A percentile compares a stretch with the other conserved stretches of the same genome.
phyloP scores from a whole-genome alignment of 768 basidiomycete genomes.

The Pleurotus pulmonarius region DNA sequence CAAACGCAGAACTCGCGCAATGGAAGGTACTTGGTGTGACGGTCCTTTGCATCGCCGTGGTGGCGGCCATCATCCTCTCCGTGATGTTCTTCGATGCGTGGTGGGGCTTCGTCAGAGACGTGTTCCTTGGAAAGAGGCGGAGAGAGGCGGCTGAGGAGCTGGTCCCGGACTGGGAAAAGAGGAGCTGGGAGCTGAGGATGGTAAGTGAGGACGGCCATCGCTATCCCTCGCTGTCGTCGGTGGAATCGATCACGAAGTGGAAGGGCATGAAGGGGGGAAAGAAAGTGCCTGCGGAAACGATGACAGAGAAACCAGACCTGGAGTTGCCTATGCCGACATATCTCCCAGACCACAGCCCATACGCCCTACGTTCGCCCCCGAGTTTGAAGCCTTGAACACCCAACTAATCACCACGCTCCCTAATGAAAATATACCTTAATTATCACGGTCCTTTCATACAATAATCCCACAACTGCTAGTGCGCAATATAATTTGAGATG shows the following conservation, averaged over 20 bases:
- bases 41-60: conserved; percentile 56
- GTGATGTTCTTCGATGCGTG: conserved; percentile 71
- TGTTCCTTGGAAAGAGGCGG: conserved; percentile 37
- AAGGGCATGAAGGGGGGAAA: conserved; percentile 12
- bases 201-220: conserved; percentile 43
- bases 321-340: conserved; percentile 19
- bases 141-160: conserved; percentile 42
- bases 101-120: conserved; percentile 56
- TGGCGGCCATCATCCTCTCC: conserved; percentile 51
- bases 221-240: conserved; percentile 39
- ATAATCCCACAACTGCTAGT: not conserved
- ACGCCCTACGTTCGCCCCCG: not conserved
- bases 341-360: conserved; percentile 23
- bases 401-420: not conserved
- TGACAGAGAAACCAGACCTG: not conserved
- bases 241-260: conserved; percentile 32
- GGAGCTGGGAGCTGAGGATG: conserved; percentile 54
- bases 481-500: not conserved
- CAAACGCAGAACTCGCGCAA: conserved; percentile 41
- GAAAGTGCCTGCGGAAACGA: conserved; percentile 7
- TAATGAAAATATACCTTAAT: not conserved
- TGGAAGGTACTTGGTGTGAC: conserved; percentile 74
- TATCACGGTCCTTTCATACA: conserved; percentile 10
- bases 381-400: not conserved
- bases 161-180: conserved; percentile 61